These are phyloP conservation scores for Orbilia ellipsospora DNA, from an alignment of 2,329 filamentous ascomycete species.

Conservation along the genomic window DNA sequence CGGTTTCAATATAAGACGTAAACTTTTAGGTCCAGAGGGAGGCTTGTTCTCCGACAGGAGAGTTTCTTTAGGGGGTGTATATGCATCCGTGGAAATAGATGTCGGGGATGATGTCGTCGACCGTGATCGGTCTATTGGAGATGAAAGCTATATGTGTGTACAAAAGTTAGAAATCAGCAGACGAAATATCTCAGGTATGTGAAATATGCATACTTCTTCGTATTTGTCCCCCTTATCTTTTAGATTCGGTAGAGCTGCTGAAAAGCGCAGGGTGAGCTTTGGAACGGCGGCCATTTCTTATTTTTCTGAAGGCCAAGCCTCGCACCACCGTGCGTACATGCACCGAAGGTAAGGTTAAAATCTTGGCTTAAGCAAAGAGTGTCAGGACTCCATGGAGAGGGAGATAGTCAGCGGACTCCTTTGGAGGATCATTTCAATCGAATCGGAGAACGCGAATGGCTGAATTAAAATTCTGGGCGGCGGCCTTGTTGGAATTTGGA, in stretches of 20 bases:
- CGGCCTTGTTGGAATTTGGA: slow-evolving; percentile 40
- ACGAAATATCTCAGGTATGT: not conserved
- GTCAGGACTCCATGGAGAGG: not conserved
- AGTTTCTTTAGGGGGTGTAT: not conserved
- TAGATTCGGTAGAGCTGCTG: not conserved
- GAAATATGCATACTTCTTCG: slow-evolving; percentile 5
- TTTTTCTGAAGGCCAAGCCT: too few species aligned
- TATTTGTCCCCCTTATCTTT: not conserved
- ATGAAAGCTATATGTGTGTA: too few species aligned
- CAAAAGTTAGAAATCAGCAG: not conserved
- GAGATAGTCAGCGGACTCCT: not conserved
- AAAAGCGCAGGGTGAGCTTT: slow-evolving; percentile 21
- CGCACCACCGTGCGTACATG: too few species aligned
- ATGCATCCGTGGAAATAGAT: too few species aligned
- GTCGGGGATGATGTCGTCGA: too few species aligned
- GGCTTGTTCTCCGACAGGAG: not conserved
- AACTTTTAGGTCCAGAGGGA: slow-evolving; percentile 4
- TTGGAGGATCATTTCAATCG: not conserved
- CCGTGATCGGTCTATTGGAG: too few species aligned
- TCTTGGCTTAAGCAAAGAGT: too few species aligned
- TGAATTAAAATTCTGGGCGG: slow-evolving; percentile 5
- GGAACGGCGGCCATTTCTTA: slow-evolving; percentile 10
- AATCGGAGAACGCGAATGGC: too few species aligned
- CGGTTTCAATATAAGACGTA: slow-evolving; percentile 32
- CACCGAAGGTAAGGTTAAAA: too few species aligned